Evolutionary conservation across 176 grass and related monocot species (phyloP).

Genomic region (Oryza rufipogon): DNA sequence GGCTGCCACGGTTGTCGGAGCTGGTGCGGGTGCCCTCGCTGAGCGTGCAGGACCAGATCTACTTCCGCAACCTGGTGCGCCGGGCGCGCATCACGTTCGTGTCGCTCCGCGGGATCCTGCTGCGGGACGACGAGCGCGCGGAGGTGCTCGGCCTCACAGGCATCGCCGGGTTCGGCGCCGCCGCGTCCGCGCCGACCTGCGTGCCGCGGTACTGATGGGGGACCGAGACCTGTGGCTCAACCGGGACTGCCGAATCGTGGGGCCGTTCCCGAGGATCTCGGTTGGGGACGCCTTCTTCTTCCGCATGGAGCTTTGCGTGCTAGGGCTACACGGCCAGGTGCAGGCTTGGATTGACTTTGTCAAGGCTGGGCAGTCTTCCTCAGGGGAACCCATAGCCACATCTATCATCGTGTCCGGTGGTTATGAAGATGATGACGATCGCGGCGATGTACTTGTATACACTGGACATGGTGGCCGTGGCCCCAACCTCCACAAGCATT

Average conservation of each 20-base stretch:
- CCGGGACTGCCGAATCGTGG: slow-evolving; percentile 87
- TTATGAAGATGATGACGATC: slow-evolving; percentile 96
- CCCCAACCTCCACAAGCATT: slow-evolving; percentile 69
- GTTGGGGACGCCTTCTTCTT: slow-evolving; percentile 93
- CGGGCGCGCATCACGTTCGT: slow-evolving; percentile 94
- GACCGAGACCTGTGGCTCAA: slow-evolving; percentile 91
- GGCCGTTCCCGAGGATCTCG: slow-evolving; percentile 73
- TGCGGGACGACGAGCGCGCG: slow-evolving; percentile 66
- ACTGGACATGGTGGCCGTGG: slow-evolving; percentile 92
- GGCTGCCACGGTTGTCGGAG: slow-evolving; percentile 78
- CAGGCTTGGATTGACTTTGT: slow-evolving; percentile 94
- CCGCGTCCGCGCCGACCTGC: slow-evolving; percentile 67
- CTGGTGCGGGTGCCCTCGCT: slow-evolving; percentile 90
- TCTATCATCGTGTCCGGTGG: slow-evolving; percentile 96
- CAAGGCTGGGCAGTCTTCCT: slow-evolving; percentile 48
- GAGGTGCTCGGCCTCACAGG: slow-evolving; percentile 50
- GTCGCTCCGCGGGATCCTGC: slow-evolving; percentile 51
- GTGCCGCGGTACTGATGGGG: slow-evolving; percentile 70
- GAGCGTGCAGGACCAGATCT: slow-evolving; percentile 75
- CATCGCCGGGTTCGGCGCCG: slow-evolving; percentile 39
- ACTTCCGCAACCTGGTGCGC: slow-evolving; percentile 81
- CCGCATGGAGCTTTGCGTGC: slow-evolving; percentile 88
- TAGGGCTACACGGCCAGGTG: slow-evolving; percentile 90
- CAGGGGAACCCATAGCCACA: slow-evolving; percentile 88
- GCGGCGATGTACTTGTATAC: slow-evolving; percentile 83